Conservation (phyloP, 192 early-diverging fungal genomes). For the Spizellomyces punctatus region DNA sequence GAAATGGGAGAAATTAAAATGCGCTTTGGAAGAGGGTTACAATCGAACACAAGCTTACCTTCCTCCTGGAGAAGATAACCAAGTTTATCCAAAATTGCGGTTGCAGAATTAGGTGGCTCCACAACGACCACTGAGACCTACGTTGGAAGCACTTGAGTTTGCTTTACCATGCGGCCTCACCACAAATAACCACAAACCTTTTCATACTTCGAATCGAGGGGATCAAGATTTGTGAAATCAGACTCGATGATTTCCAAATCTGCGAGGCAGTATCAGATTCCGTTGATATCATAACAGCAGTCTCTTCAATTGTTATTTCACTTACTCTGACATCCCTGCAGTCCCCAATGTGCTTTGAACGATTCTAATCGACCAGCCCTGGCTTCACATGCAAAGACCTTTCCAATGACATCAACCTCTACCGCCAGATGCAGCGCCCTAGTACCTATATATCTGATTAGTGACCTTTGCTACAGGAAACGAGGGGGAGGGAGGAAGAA, state of each 20-base stretch:
- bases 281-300: conserved; percentile 8
- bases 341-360: conserved; percentile 65
- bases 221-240: conserved; percentile 12
- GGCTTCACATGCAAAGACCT: conserved; percentile 85
- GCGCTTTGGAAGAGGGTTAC: conserved; percentile 8
- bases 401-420: conserved; percentile 77
- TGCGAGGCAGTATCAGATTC: conserved; percentile 41
- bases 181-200: conserved; percentile 46
- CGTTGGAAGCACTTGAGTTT: background rate
- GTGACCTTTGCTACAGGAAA: no score
- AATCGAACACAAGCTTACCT: conserved; percentile 39
- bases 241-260: conserved; percentile 21
- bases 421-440: conserved; percentile 85
- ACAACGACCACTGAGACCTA: conserved; percentile 62
- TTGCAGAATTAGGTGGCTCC: conserved; percentile 93
- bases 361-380: conserved; percentile 72
- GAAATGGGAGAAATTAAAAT: conserved; percentile 9
- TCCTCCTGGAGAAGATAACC: conserved; percentile 79
- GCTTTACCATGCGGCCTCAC: no score
- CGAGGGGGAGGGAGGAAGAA: background rate
- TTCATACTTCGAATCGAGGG: conserved; percentile 45
- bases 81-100: conserved; percentile 82
- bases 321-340: conserved; percentile 70
- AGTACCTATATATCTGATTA: conserved; percentile 61
- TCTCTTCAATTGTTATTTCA: background rate